Evolutionary conservation across 805 yeast species (phyloP).

Genomic region (Tetrapisispora taiwanensis): DNA sequence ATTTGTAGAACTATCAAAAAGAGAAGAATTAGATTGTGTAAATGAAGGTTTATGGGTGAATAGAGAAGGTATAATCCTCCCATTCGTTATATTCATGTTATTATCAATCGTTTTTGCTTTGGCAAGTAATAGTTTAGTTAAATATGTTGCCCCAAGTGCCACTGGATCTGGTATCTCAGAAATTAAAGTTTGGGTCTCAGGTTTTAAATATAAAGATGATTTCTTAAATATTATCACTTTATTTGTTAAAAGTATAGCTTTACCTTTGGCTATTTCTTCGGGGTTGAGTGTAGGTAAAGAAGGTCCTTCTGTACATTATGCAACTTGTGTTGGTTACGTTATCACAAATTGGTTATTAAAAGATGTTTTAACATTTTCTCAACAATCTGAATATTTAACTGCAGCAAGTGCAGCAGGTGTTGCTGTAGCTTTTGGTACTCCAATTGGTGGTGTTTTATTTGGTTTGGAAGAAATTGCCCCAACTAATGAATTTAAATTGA

Average conservation of each 20-base stretch:
- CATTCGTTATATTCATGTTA: constrained; percentile 49
- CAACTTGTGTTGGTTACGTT: constrained; percentile 90
- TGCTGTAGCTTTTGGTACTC: constrained; percentile 95
- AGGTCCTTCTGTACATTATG: constrained; percentile 97
- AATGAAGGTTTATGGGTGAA: constrained; percentile 45
- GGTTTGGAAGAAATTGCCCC: constrained; percentile 75
- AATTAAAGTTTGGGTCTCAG: constrained; percentile 87
- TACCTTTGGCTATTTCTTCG: constrained; percentile 87
- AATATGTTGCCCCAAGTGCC: constrained; percentile 71
- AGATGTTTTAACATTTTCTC: constrained; percentile 27
- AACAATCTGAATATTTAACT: constrained; percentile 40
- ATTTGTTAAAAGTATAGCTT: constrained; percentile 61
- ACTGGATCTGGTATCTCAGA: constrained; percentile 98
- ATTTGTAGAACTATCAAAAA: constrained; percentile 7
- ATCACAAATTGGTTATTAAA: constrained; percentile 45
- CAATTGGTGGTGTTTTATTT: constrained; percentile 92
- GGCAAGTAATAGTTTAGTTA: constrained; percentile 59
- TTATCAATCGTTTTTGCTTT: constrained; percentile 54
- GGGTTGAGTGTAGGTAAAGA: constrained; percentile 94
- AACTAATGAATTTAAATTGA: constrained; percentile 59
- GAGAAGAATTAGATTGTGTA: constrained; percentile 38
- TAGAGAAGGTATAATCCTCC: constrained; percentile 42
- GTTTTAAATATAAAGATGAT: constrained; percentile 62
- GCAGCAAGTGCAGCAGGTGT: constrained; percentile 98
- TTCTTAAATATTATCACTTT: constrained; percentile 69